Evolutionary conservation across 2,329 filamentous ascomycete genomes (phyloP), one percentile per base, ranked within the genome.

Genomic region (Stemphylium vesicarium): DNA sequence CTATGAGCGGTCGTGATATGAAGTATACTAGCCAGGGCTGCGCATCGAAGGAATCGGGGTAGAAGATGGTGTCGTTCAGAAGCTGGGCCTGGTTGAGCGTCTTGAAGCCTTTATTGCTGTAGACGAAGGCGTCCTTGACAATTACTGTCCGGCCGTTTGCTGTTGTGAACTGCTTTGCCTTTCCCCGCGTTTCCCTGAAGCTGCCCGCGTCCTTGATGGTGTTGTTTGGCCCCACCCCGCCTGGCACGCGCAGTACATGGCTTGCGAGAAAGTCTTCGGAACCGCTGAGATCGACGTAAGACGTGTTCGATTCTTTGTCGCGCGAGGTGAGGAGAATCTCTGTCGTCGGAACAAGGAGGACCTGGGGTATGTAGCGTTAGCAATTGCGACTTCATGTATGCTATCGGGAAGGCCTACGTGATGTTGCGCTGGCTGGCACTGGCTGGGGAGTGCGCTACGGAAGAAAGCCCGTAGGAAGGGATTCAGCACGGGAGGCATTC

Each of bases 31-130:
- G 86, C 92, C 95, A 99, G 83, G 93, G 91, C 65, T 92, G 89
- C 12, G 91, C 88, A 66, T 98, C 94, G 66, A 91, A 85, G n/a
- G 86, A 87, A 69, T 97, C 91, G 43, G 92, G 88, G 70, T 96
- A 96, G 84, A 92, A 98, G 35, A 96, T 84, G 33, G 85, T 82
- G 75, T 99, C 96, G 71, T 85, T 85, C 53, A 97, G 81, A 31
- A 98, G 80, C 71, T 95, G 92, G 29, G 93, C 91, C 73, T 98
- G 95, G 61, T 91, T 92, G 59, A 97, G 81, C 31, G 87, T 87
- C 79, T 95, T 96, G 83, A 98, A 99, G 46, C 93, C 91, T 96
- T 99, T 99, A 73, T 98, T 98, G 75, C 90, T 97, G 78, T 96
- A 99, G 36, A 98, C 85, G 65, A 89, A 89, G 22, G 89, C 87